Conservation (phyloP, 768 basidiomycete genomes). For the Lentinula sp. region DNA sequence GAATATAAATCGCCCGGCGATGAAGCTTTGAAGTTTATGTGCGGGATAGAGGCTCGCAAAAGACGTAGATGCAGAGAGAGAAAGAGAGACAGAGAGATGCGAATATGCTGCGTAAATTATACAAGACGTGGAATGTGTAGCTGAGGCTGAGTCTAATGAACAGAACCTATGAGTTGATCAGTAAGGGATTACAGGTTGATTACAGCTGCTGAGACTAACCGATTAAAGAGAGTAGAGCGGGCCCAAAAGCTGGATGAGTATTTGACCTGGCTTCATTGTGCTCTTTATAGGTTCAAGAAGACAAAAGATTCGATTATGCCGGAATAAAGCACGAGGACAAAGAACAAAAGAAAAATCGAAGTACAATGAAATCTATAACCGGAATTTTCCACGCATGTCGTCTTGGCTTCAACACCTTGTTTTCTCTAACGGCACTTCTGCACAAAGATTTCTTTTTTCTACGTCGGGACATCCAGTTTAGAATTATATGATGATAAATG, state of each 20-base stretch:
- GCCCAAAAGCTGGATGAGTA: conserved; percentile 3
- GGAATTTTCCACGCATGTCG: background rate
- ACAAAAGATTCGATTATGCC: background rate
- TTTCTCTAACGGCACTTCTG: background rate
- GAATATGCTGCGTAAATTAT: conserved; percentile 7
- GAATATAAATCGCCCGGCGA: conserved; percentile 5
- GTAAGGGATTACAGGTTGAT: background rate
- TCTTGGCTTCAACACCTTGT: background rate
- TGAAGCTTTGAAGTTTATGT: background rate
- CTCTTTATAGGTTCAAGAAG: background rate
- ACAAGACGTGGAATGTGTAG: conserved; percentile 6
- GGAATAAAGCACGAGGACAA: background rate
- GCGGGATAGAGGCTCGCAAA: background rate
- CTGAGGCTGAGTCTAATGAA: conserved; percentile 8
- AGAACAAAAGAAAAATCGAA: conserved; percentile 1
- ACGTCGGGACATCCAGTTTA: background rate
- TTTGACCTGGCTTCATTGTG: background rate
- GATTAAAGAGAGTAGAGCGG: conserved; percentile 1
- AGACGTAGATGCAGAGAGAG: conserved; percentile 3
- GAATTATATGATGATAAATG: background rate
- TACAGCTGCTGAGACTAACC: background rate
- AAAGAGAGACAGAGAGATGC: background rate
- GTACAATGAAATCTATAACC: conserved; percentile 1
- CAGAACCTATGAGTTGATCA: background rate
- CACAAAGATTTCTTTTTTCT: background rate